These are phyloP conservation scores for Amoeboaphelidium occidentale DNA, from an alignment of 371 early-diverging fungal genomes.

Conservation along the genomic window DNA sequence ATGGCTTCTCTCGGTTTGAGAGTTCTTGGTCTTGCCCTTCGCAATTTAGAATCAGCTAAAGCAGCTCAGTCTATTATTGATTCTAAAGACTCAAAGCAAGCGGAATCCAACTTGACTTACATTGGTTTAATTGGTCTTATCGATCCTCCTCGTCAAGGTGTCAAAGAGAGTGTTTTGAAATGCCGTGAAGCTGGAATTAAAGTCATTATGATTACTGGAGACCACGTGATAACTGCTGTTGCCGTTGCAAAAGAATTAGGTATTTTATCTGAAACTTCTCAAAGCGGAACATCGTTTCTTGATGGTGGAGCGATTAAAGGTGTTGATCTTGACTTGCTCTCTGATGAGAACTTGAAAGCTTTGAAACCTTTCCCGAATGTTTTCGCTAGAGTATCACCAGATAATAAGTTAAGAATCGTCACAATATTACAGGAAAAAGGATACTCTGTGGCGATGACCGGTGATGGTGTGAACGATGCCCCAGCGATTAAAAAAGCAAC, in stretches of 20 bases:
- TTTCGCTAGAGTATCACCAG: constrained; percentile 74
- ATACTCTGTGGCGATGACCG: constrained; percentile 70
- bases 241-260: constrained; percentile 79
- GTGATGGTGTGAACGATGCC: constrained; percentile 82
- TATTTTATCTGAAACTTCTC: constrained; percentile 24
- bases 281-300: neutral
- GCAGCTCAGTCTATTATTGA: neutral
- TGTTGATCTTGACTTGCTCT: constrained; percentile 34
- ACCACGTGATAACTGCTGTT: constrained; percentile 71
- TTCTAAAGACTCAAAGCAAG: neutral
- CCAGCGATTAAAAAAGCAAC: constrained; percentile 74
- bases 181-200: constrained; percentile 46
- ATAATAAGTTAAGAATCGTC: constrained; percentile 84
- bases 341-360: constrained; percentile 42
- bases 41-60: constrained; percentile 19
- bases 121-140: constrained; percentile 59
- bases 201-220: constrained; percentile 74
- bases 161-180: constrained; percentile 29
- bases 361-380: constrained; percentile 59
- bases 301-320: constrained; percentile 48
- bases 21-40: constrained; percentile 58
- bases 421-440: constrained; percentile 60
- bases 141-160: constrained; percentile 62
- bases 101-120: constrained; percentile 23
- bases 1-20: constrained; percentile 62